Conservation (phyloP, 495 filamentous ascomycete species). For the Aspergillus taichungensis region DNA sequence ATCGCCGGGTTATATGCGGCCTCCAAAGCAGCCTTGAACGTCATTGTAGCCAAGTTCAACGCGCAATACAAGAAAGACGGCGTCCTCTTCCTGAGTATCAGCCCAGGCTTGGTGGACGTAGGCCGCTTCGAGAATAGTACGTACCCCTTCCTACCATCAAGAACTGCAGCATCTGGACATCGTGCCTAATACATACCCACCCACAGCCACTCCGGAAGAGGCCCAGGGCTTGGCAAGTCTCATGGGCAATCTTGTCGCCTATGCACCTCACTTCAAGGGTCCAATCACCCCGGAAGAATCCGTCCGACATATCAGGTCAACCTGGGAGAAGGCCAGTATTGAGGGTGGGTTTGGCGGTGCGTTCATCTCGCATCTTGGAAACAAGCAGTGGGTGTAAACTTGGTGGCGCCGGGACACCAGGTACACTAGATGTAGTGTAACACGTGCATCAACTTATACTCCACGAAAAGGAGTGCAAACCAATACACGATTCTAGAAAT, state of each 20-base stretch:
- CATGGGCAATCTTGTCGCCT: conserved; percentile 21
- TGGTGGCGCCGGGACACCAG: too few species aligned
- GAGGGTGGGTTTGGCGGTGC: conserved; percentile 35
- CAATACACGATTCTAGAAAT: too few species aligned
- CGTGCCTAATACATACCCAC: too few species aligned
- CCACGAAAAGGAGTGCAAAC: too few species aligned
- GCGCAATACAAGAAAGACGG: conserved; percentile 20
- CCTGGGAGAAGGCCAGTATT: conserved; percentile 35
- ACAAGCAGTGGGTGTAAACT: conserved; percentile 26
- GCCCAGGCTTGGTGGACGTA: conserved; percentile 25
- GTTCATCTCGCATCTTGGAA: conserved; percentile 43
- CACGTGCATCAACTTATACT: too few species aligned
- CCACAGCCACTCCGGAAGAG: too few species aligned
- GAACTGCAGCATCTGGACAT: too few species aligned
- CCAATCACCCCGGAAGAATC: conserved; percentile 32
- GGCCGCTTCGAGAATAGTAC: conserved; percentile 12
- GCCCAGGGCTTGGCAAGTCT: conserved; percentile 3
- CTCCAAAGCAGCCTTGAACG: conserved; percentile 34
- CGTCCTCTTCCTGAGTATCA: conserved; percentile 24
- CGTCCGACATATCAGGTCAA: conserved; percentile 20
- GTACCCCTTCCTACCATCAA: too few species aligned
- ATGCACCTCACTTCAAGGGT: conserved; percentile 40
- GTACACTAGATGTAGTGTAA: too few species aligned
- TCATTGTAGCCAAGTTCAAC: conserved; percentile 34
- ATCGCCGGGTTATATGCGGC: conserved; percentile 21